Evolutionary conservation across 2,329 filamentous ascomycete genomes (phyloP).

Genomic region (Penicillium griseofulvum): DNA sequence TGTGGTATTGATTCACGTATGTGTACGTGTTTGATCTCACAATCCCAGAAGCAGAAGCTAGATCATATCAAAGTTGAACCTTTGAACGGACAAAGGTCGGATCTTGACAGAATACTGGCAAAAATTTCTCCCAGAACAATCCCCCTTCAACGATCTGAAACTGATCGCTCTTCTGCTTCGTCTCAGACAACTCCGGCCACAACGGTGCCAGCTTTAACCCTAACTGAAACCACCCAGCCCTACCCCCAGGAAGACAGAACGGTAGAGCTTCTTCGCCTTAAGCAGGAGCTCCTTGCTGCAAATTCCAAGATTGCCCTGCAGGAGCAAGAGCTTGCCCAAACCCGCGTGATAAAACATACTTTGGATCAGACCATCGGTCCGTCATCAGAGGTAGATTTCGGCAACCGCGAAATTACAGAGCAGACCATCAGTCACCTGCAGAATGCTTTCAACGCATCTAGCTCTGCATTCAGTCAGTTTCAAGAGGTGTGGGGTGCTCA

Average conservation of each 20-base stretch:
- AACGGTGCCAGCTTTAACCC: conserved; percentile 7
- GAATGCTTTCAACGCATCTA: conserved; percentile 53
- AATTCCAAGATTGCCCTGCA: conserved; percentile 59
- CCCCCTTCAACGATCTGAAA: conserved; percentile 14
- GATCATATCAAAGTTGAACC: conserved; percentile 35
- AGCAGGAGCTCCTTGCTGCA: conserved; percentile 56
- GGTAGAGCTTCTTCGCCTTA: conserved; percentile 55
- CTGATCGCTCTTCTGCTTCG: conserved; percentile 21
- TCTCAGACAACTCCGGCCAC: conserved; percentile 17
- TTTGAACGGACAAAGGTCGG: conserved; percentile 32
- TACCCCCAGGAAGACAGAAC: conserved; percentile 32
- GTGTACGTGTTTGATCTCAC: conserved; percentile 29
- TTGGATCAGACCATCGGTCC: conserved; percentile 58
- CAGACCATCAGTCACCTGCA: conserved; percentile 52
- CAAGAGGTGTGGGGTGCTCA: conserved; percentile 45
- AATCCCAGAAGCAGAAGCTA: conserved; percentile 48
- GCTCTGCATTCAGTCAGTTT: conserved; percentile 41
- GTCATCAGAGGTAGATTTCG: conserved; percentile 53
- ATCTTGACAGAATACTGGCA: conserved; percentile 62
- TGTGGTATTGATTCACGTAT: neutral
- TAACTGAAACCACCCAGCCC: conserved; percentile 11
- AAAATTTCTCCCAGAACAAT: conserved; percentile 39
- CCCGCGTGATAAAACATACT: conserved; percentile 59
- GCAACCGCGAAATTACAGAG: conserved; percentile 49
- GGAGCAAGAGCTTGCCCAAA: conserved; percentile 60